Percentiles rank a stretch among this genome's conserved stretches.
Conservation (phyloP, 2,329 filamentous ascomycete species). For the Colletotrichum tropicale region DNA sequence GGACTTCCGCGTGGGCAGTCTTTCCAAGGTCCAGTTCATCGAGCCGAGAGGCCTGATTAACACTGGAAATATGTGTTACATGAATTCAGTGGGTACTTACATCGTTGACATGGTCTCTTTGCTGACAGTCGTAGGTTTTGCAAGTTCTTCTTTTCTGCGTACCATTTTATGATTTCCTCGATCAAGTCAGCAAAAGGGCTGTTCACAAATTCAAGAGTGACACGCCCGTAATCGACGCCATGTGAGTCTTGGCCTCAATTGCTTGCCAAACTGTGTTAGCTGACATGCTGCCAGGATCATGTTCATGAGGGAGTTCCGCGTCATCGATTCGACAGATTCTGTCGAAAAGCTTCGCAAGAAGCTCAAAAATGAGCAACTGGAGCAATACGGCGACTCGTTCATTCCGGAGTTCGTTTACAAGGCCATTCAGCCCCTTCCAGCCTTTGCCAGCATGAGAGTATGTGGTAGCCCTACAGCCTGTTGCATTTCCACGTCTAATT, state of each 20-base stretch:
- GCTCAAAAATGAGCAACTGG: constrained; percentile 82
- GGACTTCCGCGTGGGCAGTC: constrained; percentile 70
- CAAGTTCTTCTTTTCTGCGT: constrained; percentile 94
- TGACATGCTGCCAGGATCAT: constrained; percentile 69
- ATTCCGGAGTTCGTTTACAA: constrained; percentile 96
- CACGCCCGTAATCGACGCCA: constrained; percentile 90
- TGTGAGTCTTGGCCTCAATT: constrained; percentile 60
- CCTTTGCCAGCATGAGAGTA: constrained; percentile 92
- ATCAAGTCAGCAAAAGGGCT: constrained; percentile 82
- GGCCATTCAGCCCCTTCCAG: constrained; percentile 82
- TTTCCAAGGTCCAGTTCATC: constrained; percentile 77
- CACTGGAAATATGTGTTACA: constrained; percentile 99
- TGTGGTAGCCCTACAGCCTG: constrained; percentile 34
- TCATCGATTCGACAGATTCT: constrained; percentile 79
- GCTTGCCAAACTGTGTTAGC: not conserved
- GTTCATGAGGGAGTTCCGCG: constrained; percentile 91
- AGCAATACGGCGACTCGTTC: constrained; percentile 89
- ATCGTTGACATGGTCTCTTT: not conserved
- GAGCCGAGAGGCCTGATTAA: constrained; percentile 95
- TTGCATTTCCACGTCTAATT: constrained; percentile 27
- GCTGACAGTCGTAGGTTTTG: constrained; percentile 67
- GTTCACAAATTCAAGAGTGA: constrained; percentile 94
- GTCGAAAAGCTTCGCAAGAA: constrained; percentile 74
- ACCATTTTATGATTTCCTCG: constrained; percentile 93
- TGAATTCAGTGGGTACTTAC: constrained; percentile 84